Evolutionary conservation across 208 protist species (phyloP), one percentile per base, ranked within the genome.

Genomic region (Trypanosoma congolense): DNA sequence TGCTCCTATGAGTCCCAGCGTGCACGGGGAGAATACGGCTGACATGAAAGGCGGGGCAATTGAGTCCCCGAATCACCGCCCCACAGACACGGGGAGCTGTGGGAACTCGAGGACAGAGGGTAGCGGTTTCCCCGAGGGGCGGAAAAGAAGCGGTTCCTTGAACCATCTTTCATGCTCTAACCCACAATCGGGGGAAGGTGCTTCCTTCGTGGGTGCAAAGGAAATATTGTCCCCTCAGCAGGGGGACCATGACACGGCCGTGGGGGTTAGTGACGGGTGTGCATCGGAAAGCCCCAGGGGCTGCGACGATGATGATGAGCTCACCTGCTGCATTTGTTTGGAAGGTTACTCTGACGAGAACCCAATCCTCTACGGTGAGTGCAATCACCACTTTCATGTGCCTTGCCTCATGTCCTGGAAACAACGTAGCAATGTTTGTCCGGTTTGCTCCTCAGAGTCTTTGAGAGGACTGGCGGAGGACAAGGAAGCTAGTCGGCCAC

Each of bases 371-470:
- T 52, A 61, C 14, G 79, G 78, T 33, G 47, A 57, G 16, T 90
- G 82, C 60, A 61, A 54, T 14, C 82, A 90, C 41, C 78, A 83
- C 50, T 90, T 90, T 47, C 82, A 90, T 53, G 47, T 86, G 0
- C 67, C 77, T 10, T 90, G 82, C 50, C 55, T 90, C 26, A 73
- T 87, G 65, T 49, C 63, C 46, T 90, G 82, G 82, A 90, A 90
- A 66, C 73, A 87, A 55, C 82, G 82, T 36, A 84, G 76, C 61
- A 87, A 80, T 73, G 56, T 53, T 46, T 90, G 82, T 52, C 82
- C 82, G 21, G 75, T 90, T 72, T 90, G 82, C 66, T 70, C 69
- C 42, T 59, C 75, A 1, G 70, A 83, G 44, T 82, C 75, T 9
- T 62, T 87, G 9, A 60, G 54, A 47, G 66, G 76, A 2, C 45